Conservation (phyloP, 345 rosid genomes). For the Salix suchowensis region DNA sequence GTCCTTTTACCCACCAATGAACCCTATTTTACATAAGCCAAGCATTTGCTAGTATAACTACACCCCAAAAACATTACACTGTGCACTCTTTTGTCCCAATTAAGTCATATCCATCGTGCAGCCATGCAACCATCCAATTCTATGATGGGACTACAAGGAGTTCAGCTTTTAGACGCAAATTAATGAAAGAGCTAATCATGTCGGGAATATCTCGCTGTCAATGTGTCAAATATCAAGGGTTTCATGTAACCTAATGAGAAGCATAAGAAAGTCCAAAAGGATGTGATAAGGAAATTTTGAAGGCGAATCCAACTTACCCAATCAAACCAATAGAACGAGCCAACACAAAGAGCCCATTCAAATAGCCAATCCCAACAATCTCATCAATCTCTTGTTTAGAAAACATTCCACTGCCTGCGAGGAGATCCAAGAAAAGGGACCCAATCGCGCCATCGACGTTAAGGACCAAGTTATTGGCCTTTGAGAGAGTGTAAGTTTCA, state of each 20-base stretch:
- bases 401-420: conserved; percentile 90
- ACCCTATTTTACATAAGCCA: background rate
- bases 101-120: background rate
- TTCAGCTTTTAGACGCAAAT: background rate
- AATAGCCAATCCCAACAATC: conserved; percentile 76
- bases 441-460: conserved; percentile 93
- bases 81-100: background rate
- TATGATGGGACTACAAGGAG: background rate
- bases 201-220: background rate
- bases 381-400: conserved; percentile 89
- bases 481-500: conserved; percentile 78
- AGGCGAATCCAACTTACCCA: conserved; percentile 42
- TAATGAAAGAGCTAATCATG: background rate
- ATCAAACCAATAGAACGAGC: conserved; percentile 92
- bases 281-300: background rate
- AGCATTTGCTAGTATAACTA: background rate
- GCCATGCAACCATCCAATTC: background rate
- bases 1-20: background rate
- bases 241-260: background rate
- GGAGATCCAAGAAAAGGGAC: conserved; percentile 93
- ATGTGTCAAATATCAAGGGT: conserved; percentile 2
- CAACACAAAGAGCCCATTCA: conserved; percentile 87
- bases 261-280: background rate
- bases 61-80: background rate
- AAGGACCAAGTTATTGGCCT: conserved; percentile 79